Base-by-base conservation (phyloP, 2,329 filamentous ascomycete genomes). In the Xylariomycetidae sp. region DNA sequence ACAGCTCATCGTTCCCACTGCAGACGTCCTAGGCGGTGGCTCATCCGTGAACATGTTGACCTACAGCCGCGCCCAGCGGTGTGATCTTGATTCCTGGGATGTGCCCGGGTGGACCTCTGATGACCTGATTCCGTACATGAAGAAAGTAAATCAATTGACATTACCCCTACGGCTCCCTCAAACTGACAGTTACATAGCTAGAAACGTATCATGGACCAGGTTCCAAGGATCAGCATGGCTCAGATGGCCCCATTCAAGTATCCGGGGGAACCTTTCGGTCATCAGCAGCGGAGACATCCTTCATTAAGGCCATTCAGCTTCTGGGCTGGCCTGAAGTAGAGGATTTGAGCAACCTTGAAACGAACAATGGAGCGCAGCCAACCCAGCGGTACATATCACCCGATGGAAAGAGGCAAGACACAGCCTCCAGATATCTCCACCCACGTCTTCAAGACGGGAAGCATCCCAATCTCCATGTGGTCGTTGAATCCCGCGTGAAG, bases 11-110 rank as follows among this genome's bases (percentile, higher is more conserved):
- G 51, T 64, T 2, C 58, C 57, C 0, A 35, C 45, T 6, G 59
- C 55, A 10, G 67, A 69, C 16, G 64, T 67, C 2, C 57, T 77
- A 0, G 74, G 74, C 17, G 74, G 73, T 15, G 72, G 73, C 7
- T 63, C 57, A 3, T 62, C 62, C 2, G 62, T 69, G 15, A 69
- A 69, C 38, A 63, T 66, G 39, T 59, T 65, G 58, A 63, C 67
- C 47, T 36, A 45, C 33, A 33, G 20, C 5, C 38, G 56, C 6
- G 53, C 49, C 12, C 50, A 56, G 31, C 32, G 43, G 20, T 34
- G 35, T 23, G 55, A 58, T 30, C 51, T 44, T 14, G 37, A 46
- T 14, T 25, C 37, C 1, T 46, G 39, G 41, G 18, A 41, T 1
- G 40, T 26, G 33, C 13, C 44, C 31, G 39, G 49, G 16, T 37